These are phyloP conservation scores for Penicillium freii DNA, from an alignment of 2,329 filamentous ascomycete genomes.

Conservation along the genomic window DNA sequence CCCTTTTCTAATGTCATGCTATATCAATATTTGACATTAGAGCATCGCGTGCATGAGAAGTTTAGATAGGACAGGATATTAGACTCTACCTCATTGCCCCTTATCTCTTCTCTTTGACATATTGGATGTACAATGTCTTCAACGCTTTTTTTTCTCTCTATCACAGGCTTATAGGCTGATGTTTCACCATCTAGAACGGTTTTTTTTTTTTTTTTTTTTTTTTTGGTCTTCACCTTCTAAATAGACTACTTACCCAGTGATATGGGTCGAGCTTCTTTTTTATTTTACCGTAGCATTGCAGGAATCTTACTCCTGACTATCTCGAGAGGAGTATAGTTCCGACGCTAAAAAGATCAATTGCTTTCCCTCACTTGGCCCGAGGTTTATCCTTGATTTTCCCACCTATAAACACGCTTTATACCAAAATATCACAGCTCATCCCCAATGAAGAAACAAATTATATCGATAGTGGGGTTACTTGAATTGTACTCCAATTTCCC, in stretches of 20 bases:
- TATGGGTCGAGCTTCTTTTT: background rate
- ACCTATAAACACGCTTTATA: constrained; percentile 12
- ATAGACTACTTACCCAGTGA: background rate
- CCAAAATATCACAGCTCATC: background rate
- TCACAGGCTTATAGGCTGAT: background rate
- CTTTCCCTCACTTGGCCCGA: background rate
- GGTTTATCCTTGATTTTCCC: constrained; percentile 15
- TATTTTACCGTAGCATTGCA: background rate
- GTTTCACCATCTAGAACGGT: background rate
- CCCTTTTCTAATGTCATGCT: background rate
- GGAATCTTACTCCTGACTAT: background rate
- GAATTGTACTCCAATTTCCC: background rate
- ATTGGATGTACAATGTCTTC: constrained; percentile 1
- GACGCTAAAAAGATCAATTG: background rate
- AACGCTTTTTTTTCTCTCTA: background rate
- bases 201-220: background rate
- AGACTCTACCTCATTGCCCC: background rate
- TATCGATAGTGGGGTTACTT: background rate
- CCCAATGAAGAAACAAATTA: background rate
- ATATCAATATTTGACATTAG: background rate
- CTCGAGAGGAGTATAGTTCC: background rate
- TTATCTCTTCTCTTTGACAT: background rate
- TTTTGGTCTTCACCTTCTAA: no score
- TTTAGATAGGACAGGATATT: background rate
- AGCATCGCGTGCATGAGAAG: constrained; percentile 2